Evolutionary conservation across 805 yeast genomes (phyloP), one percentile per base, ranked within the genome.

Genomic region (Lipomyces yamanashiensis): DNA sequence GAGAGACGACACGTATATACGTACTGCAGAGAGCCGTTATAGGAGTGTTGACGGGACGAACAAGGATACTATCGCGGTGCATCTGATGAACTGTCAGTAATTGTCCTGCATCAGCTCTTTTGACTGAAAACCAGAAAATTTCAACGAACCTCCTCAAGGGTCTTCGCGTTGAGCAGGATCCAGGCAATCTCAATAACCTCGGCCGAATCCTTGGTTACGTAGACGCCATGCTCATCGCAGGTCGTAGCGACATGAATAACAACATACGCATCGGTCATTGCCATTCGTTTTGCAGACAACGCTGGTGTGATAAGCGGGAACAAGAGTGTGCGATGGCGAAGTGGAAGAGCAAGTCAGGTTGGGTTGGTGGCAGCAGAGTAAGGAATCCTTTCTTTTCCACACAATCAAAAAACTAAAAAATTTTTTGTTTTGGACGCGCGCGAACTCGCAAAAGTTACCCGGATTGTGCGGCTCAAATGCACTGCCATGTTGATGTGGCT

Each of bases 101-200:
- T 34, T 34, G 13, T 21, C 19, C 28, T 28, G 5, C 5, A 28
- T 5, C 5, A 3, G 28, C 2, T 28, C 28, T 28, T 17, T 48
- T 9, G 19, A 23, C 40, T 2, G 10, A 54, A 19, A n/a, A 19
- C 13, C 9, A 59, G 34, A 44, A 21, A 41, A 54, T 15, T n/a
- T 13, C 36, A 7, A 41, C 71, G 34, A 39, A 71, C 68, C 68
- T 77, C 78, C 39, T 79, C 77, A 59, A 86, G 75, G 1, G 84
- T 78, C 5, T 76, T 71, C 19, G 89, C 82, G 71, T 87, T 86
- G 17, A 89, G 75, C 3, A 86, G 71, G 36, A 82, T 75, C 89
- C 93, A 90, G 2, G 89, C 84, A 15, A 90, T 74, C 72, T 86
- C 89, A 41, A 85, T 81, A 61, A 87, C 79, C 73, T 87, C 92